Conservation (phyloP, 495 filamentous ascomycete species). For the Mycothermus thermophilus region DNA sequence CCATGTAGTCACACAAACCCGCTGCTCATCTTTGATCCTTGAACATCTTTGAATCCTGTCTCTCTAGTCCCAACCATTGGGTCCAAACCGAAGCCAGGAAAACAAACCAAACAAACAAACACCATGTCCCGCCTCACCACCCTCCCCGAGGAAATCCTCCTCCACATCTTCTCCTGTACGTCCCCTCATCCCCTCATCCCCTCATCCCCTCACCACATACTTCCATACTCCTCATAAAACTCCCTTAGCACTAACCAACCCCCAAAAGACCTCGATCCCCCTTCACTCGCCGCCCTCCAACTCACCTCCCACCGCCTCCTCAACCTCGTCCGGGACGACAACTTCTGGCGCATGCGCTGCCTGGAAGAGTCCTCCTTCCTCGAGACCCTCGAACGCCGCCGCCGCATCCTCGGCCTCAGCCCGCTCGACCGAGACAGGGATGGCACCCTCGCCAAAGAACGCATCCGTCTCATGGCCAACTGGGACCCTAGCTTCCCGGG, state of each 20-base stretch:
- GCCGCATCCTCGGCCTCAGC: conserved; percentile 18
- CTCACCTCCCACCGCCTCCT: conserved; percentile 54
- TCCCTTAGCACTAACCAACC: background rate
- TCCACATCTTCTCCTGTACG: conserved; percentile 63
- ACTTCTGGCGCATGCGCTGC: conserved; percentile 61
- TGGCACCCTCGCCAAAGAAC: conserved; percentile 25
- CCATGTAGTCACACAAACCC: too few relatives aligned
- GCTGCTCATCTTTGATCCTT: too few relatives aligned
- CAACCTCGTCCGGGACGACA: conserved; percentile 58
- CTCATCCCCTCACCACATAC: background rate
- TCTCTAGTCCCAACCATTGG: too few relatives aligned
- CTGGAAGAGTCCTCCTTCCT: conserved; percentile 51
- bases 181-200: conserved; percentile 1
- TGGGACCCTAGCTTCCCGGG: conserved; percentile 69
- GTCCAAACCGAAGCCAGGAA: too few relatives aligned
- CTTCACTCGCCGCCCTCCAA: conserved; percentile 57
- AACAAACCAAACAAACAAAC: too few relatives aligned
- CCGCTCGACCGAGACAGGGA: background rate
- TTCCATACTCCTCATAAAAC: background rate
- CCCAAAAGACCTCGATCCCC: conserved; percentile 38
- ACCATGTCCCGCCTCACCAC: conserved; percentile 27
- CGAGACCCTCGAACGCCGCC: conserved; percentile 34
- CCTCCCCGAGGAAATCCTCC: conserved; percentile 64
- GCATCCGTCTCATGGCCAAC: conserved; percentile 46
- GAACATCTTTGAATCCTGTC: too few relatives aligned